Conservation (phyloP, 805 yeast species). For the Cyberlindnera samutprakarnensis region DNA sequence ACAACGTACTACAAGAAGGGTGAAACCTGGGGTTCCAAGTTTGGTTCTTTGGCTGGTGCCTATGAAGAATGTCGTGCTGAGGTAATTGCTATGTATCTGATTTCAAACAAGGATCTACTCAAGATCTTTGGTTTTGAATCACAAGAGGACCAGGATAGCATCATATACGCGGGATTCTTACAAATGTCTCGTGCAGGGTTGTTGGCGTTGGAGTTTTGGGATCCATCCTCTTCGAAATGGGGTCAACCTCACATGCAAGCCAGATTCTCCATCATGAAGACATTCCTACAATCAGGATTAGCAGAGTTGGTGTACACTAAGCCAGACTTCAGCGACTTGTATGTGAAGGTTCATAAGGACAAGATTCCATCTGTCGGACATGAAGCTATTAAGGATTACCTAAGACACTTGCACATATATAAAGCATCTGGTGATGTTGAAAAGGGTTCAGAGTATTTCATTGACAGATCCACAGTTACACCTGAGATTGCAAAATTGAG, state of each 20-base stretch:
- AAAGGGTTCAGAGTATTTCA: conserved; percentile 56
- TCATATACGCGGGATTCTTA: conserved; percentile 60
- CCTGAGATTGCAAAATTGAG: conserved; percentile 58
- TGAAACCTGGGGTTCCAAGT: conserved; percentile 86
- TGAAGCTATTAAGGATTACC: conserved; percentile 62
- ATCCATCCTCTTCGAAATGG: conserved; percentile 76
- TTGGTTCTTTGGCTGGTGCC: conserved; percentile 77
- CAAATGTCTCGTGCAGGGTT: conserved; percentile 88
- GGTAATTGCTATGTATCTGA: conserved; percentile 75
- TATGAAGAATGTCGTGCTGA: conserved; percentile 94
- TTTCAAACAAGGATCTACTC: conserved; percentile 59
- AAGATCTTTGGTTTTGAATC: conserved; percentile 64
- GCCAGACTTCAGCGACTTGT: conserved; percentile 45
- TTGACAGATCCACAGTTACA: conserved; percentile 60
- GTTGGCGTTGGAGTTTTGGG: conserved; percentile 79
- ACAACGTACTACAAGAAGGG: conserved; percentile 67
- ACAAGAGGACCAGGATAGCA: conserved; percentile 51
- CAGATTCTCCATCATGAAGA: conserved; percentile 75
- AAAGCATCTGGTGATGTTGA: conserved; percentile 71
- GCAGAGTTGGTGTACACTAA: conserved; percentile 44
- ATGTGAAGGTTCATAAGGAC: conserved; percentile 48
- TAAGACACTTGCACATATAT: conserved; percentile 66
- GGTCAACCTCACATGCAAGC: conserved; percentile 97
- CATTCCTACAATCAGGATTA: conserved; percentile 58
- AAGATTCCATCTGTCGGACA: conserved; percentile 67